Base-by-base conservation (phyloP, 1,139 yeast genomes). In the Saccharomyces pastorianus region DNA sequence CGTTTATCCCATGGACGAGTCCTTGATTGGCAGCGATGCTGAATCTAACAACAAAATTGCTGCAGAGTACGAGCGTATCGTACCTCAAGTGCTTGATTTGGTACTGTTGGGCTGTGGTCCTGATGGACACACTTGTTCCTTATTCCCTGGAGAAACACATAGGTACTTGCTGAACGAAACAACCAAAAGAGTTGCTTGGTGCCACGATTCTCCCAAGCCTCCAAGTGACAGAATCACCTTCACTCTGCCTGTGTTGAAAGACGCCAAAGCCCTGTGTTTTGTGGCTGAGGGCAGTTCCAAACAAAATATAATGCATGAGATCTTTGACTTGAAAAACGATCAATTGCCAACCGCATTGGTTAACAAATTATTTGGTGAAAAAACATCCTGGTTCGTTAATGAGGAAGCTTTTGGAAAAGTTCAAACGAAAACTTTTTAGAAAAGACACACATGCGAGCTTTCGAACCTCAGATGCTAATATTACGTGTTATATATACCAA, bases 31-130 rank as follows among this genome's bases (percentile, higher is more conserved):
- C 59, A 93, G 88, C 65, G 88, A 95, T 3, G 59, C 64, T 2
- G 57, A 62, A 4, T 71, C 70, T 57, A 63, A 61, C 26, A 62
- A 62, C 31, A 95, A 88, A 70, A 88, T 96, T 64, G 98, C 98
- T 3, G 90, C 88, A 65, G 82, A 78, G 60, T 93, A 93, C 72
- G 96, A 89, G 64, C 82, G 86, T 64, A 76, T 83, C 32, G 76
- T 95, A 58, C 88, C 95, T 57, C 77, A 78, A 62, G 85, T 87
- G 48, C 87, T 95, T 69, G 99, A 95, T 71, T 74, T 93, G 60
- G 76, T 95, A 58, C 76, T 95, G 60, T 78, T 95, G 58, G 99
- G 99, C 25, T 89, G 97, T 75, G 99, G 99, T 1, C 99, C 99
- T 9, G 99, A 95, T 70, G 99, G 99, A 32, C 99, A 95, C 71